Evolutionary conservation across 1,284 basidiomycete genomes (phyloP).

Genomic region (Cerrena zonata): DNA sequence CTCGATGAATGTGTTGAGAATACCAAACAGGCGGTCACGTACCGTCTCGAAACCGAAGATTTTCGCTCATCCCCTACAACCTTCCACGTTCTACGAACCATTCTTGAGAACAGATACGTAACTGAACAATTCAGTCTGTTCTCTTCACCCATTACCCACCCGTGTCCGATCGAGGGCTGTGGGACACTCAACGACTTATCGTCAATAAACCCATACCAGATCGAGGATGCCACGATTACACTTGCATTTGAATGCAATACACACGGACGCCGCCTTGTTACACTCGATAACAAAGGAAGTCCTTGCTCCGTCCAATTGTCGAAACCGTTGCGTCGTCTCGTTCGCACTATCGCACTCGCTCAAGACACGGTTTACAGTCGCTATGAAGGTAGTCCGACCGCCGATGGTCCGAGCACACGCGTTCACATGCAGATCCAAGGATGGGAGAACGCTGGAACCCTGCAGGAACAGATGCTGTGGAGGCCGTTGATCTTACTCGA

Average conservation of each 20-base stretch:
- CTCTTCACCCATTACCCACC: background rate
- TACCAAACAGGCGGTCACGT: background rate
- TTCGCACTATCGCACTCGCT: background rate
- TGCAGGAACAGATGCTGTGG: background rate
- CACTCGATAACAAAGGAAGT: background rate
- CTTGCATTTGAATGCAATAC: background rate
- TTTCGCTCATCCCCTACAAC: no score
- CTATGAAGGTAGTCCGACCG: background rate
- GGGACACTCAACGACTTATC: background rate
- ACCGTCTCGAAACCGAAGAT: background rate
- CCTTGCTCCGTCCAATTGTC: background rate
- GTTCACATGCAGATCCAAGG: background rate
- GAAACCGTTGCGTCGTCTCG: background rate
- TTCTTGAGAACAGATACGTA: background rate
- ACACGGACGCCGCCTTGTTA: background rate
- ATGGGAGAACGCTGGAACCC: background rate
- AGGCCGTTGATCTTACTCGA: background rate
- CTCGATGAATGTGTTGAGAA: background rate
- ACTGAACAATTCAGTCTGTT: background rate
- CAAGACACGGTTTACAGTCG: background rate
- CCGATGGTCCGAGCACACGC: background rate
- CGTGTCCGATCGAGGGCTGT: background rate
- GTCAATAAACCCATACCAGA: background rate
- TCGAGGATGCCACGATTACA: no score
- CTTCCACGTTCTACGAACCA: background rate